phyloP scores from a whole-genome alignment of 306 rosid genomes.

The Prunus salicina region DNA sequence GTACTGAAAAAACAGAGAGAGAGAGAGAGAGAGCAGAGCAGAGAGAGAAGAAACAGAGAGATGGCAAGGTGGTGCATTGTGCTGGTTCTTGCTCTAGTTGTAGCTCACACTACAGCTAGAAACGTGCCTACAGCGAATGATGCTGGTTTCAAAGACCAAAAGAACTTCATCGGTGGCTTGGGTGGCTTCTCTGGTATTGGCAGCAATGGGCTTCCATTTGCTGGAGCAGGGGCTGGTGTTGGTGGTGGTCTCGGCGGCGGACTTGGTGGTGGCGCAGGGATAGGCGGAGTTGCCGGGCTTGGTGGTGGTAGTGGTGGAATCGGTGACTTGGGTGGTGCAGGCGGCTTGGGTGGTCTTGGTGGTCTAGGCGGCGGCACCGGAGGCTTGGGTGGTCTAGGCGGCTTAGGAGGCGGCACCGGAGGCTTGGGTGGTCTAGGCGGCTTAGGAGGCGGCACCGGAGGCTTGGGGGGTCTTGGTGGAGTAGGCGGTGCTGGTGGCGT shows the following conservation, averaged over 20 bases:
- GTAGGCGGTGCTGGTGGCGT: slow-evolving; percentile 22
- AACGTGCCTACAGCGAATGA: slow-evolving; percentile 36
- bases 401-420: slow-evolving; percentile 13
- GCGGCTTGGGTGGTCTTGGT: slow-evolving; percentile 22
- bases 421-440: slow-evolving; percentile 25
- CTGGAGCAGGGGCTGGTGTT: slow-evolving; percentile 51
- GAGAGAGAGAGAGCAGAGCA: not conserved
- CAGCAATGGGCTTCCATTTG: slow-evolving; percentile 53
- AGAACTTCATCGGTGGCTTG: slow-evolving; percentile 67
- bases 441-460: slow-evolving; percentile 12
- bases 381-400: slow-evolving; percentile 4
- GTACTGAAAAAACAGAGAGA: not conserved
- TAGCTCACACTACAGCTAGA: slow-evolving; percentile 43
- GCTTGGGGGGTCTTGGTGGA: slow-evolving; percentile 14
- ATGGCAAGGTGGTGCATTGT: slow-evolving; percentile 51
- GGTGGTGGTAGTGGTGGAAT: slow-evolving; percentile 20
- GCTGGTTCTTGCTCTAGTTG: slow-evolving; percentile 49
- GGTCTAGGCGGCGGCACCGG: slow-evolving; percentile 22
- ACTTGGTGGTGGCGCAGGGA: slow-evolving; percentile 22
- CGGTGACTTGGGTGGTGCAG: slow-evolving; percentile 20
- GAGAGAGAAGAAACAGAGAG: not conserved
- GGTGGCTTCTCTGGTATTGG: slow-evolving; percentile 69
- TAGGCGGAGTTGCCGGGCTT: slow-evolving; percentile 18
- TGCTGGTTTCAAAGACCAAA: slow-evolving; percentile 59
- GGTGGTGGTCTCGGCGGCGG: slow-evolving; percentile 33